Evolutionary conservation across 2,329 filamentous ascomycete genomes (phyloP).

Genomic region (Sclerotinia sclerotiorum): DNA sequence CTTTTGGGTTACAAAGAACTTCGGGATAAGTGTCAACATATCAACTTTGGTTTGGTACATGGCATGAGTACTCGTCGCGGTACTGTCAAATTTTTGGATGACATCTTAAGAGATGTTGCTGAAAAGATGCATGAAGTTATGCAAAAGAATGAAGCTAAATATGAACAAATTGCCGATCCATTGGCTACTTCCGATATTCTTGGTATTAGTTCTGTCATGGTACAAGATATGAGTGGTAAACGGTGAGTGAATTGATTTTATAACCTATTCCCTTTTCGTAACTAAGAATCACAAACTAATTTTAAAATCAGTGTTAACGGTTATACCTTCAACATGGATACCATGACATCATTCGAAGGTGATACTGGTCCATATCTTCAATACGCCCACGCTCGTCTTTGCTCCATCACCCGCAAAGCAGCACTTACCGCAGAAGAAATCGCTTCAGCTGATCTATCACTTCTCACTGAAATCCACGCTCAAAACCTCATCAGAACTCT

Average conservation of each 20-base stretch:
- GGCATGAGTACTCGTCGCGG: constrained; percentile 71
- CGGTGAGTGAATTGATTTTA: constrained; percentile 51
- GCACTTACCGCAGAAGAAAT: constrained; percentile 58
- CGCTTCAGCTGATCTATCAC: constrained; percentile 60
- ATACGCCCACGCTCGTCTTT: constrained; percentile 75
- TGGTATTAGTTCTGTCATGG: constrained; percentile 94
- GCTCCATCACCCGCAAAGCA: constrained; percentile 60
- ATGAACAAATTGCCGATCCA: constrained; percentile 83
- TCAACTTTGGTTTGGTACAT: constrained; percentile 73
- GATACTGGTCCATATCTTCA: constrained; percentile 85
- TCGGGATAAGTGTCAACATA: constrained; percentile 66
- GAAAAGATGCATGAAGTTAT: constrained; percentile 99
- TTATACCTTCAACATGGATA: constrained; percentile 74
- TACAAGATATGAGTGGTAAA: constrained; percentile 97
- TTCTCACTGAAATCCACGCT: constrained; percentile 71
- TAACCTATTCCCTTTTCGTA: not conserved
- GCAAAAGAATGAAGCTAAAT: constrained; percentile 87
- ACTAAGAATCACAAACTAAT: constrained; percentile 18
- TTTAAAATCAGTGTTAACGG: constrained; percentile 54
- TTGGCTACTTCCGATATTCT: constrained; percentile 79
- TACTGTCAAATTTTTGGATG: constrained; percentile 71
- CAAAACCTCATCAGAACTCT: constrained; percentile 71
- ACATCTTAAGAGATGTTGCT: constrained; percentile 74
- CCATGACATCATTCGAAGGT: constrained; percentile 81
- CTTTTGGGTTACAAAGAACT: constrained; percentile 69